These are phyloP conservation scores for Gossypium ekmanianum DNA, from an alignment of 345 rosid genomes.

Conservation along the genomic window DNA sequence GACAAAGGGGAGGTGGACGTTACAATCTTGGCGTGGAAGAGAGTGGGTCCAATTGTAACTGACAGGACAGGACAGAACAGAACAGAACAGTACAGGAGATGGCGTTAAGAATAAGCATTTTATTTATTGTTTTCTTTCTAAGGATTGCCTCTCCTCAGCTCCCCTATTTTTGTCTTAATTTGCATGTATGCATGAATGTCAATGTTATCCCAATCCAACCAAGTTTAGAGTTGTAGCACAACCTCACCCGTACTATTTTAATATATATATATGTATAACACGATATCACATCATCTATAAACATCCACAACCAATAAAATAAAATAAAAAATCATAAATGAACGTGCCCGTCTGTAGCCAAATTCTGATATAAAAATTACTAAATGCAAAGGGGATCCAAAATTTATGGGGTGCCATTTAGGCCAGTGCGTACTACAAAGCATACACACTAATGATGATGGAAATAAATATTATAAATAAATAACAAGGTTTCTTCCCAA, in stretches of 20 bases:
- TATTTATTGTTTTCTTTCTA: no score
- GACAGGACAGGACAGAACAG: background rate
- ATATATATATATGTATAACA: background rate
- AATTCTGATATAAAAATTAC: background rate
- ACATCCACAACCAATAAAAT: background rate
- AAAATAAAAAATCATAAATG: background rate
- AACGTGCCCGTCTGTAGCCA: background rate
- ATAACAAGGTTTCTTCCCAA: background rate
- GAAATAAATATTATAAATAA: background rate
- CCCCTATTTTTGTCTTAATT: no score
- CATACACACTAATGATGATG: background rate
- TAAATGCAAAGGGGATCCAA: background rate
- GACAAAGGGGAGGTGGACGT: slow-evolving; percentile 1
- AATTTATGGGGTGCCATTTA: background rate
- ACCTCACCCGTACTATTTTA: background rate
- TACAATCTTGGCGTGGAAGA: background rate
- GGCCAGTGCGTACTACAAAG: background rate
- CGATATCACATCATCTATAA: background rate
- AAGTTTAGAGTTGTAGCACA: background rate
- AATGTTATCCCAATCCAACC: no score
- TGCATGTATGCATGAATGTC: no score
- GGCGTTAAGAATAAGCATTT: background rate
- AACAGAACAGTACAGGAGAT: background rate
- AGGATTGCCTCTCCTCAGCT: no score
- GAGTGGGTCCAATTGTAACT: background rate